Percentiles rank a stretch among this genome's conserved stretches.
Evolutionary conservation across 139 green algal species (phyloP).

Genomic region (Haematococcus lacustris): DNA sequence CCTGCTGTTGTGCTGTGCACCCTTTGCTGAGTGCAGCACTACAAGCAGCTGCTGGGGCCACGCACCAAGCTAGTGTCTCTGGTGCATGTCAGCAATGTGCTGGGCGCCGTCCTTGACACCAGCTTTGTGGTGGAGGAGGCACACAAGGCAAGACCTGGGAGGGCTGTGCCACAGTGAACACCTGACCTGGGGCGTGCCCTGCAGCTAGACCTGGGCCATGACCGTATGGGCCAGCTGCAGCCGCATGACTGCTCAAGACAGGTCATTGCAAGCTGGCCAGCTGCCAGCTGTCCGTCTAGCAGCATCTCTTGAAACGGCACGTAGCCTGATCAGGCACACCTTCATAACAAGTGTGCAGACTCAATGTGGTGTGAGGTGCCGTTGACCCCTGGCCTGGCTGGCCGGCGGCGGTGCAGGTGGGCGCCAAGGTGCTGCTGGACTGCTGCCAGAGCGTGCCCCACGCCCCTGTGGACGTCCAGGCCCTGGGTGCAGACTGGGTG

Average conservation of each 20-base stretch:
- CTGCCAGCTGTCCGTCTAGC: too few relatives aligned
- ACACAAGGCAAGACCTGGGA: conserved; percentile 25
- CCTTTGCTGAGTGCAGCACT: conserved; percentile 38
- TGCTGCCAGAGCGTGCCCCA: conserved; percentile 94
- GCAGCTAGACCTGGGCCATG: too few relatives aligned
- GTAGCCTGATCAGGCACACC: too few relatives aligned
- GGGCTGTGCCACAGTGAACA: too few relatives aligned
- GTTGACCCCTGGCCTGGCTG: too few relatives aligned
- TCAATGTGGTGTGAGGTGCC: too few relatives aligned
- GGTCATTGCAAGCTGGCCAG: conserved; percentile 3
- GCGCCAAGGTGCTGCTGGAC: conserved; percentile 87
- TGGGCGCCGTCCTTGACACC: conserved; percentile 65
- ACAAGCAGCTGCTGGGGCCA: conserved; percentile 35
- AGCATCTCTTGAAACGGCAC: too few relatives aligned
- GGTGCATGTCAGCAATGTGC: conserved; percentile 91
- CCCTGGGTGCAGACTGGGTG: conserved; percentile 89
- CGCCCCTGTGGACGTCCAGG: conserved; percentile 89
- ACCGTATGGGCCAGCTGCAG: too few relatives aligned
- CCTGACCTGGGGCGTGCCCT: too few relatives aligned
- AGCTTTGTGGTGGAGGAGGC: conserved; percentile 52
- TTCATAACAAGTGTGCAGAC: too few relatives aligned
- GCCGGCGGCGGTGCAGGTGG: conserved; percentile 46
- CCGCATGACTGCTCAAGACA: too few relatives aligned
- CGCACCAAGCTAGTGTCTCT: conserved; percentile 80
- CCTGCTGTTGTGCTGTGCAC: too few relatives aligned